Conservation (phyloP, 192 early-diverging fungal genomes). For the Mortierella alpina region DNA sequence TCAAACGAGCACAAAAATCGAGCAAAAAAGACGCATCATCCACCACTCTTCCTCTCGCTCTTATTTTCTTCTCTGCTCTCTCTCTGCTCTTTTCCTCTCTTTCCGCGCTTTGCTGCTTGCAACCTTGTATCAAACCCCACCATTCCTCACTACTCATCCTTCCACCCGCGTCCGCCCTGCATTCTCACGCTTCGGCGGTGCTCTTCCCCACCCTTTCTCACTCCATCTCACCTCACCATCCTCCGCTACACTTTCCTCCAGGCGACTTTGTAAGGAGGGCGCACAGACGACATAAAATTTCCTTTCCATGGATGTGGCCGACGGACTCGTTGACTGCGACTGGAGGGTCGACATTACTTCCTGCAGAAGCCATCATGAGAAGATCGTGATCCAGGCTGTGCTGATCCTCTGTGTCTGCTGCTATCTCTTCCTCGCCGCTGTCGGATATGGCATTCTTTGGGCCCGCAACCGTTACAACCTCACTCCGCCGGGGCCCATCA, state of each 20-base stretch:
- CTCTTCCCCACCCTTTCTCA: not conserved
- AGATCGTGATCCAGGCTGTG: conserved; percentile 7
- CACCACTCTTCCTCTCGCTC: not conserved
- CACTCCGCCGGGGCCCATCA: conserved; percentile 42
- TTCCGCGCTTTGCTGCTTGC: not conserved
- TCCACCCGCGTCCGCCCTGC: not conserved
- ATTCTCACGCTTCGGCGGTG: not conserved
- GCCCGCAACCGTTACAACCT: conserved; percentile 38
- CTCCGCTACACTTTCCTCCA: not conserved
- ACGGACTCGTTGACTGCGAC: conserved; percentile 48
- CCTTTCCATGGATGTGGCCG: conserved; percentile 43
- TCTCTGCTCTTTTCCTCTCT: not conserved
- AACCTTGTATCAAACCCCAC: not conserved
- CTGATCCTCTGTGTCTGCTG: conserved; percentile 39
- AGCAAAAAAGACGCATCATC: not conserved
- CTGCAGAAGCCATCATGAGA: conserved; percentile 28
- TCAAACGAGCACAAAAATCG: not conserved
- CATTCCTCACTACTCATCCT: not conserved
- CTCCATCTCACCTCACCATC: not conserved
- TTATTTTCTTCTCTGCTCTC: not conserved
- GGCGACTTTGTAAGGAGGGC: not conserved
- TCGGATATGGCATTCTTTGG: conserved; percentile 52
- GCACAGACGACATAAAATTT: no score
- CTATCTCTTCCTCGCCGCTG: conserved; percentile 26
- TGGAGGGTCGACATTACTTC: conserved; percentile 51